Percentiles rank a stretch among this genome's conserved stretches.
Conservation (phyloP, 305 asterid genomes). For the Andrographis paniculata region DNA sequence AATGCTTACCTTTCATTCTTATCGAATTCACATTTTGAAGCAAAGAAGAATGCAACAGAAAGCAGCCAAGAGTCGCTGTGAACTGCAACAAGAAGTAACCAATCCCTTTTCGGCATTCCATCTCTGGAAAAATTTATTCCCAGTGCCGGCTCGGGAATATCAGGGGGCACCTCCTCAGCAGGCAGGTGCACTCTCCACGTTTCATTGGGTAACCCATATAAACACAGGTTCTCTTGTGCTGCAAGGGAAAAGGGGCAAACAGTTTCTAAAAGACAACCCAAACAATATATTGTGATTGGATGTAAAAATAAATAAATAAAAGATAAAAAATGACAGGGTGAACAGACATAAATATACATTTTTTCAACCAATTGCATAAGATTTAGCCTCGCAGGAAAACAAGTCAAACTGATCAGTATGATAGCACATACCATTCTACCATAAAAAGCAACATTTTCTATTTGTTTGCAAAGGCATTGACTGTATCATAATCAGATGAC, state of each 20-base stretch:
- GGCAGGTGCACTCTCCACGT: constrained; percentile 82
- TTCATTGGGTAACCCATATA: constrained; percentile 72
- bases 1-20: constrained; percentile 59
- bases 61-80: constrained; percentile 89
- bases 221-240: constrained; percentile 73
- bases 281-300: not conserved
- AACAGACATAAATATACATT: too few species aligned
- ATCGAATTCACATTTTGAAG: constrained; percentile 73
- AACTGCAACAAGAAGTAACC: constrained; percentile 80
- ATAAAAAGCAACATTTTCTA: too few species aligned
- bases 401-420: too few species aligned
- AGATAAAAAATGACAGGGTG: too few species aligned
- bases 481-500: too few species aligned
- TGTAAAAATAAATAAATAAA: too few species aligned
- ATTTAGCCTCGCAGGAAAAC: too few species aligned
- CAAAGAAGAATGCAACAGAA: constrained; percentile 75
- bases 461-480: too few species aligned
- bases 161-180: constrained; percentile 84
- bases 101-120: constrained; percentile 68
- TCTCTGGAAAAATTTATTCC: constrained; percentile 87
- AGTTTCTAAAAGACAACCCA: not conserved
- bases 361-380: too few species aligned
- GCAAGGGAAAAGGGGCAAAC: constrained; percentile 2
- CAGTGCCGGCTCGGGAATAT: constrained; percentile 80
- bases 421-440: too few species aligned